Evolutionary conservation across 1,139 yeast species (phyloP).

Genomic region (Pichia sp.): DNA sequence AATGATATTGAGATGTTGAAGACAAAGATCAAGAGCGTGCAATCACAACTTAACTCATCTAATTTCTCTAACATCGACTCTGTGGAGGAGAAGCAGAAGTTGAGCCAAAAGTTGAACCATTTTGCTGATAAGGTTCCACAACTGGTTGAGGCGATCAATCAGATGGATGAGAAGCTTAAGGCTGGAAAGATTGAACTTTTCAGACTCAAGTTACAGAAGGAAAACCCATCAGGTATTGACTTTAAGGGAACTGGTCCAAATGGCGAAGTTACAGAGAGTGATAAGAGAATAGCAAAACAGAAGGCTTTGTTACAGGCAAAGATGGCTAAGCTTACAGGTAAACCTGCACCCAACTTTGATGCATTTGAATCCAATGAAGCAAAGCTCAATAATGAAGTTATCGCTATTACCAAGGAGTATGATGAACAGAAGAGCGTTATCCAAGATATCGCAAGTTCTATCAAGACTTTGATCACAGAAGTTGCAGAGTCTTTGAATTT

Average conservation of each 20-base stretch:
- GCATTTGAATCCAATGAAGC: conserved; percentile 48
- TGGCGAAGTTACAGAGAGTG: conserved; percentile 77
- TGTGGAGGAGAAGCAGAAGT: conserved; percentile 33
- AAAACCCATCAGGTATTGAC: conserved; percentile 60
- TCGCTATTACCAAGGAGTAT: conserved; percentile 48
- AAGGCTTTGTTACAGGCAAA: conserved; percentile 71
- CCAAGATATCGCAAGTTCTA: conserved; percentile 66
- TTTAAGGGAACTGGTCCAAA: conserved; percentile 78
- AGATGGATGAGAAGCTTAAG: conserved; percentile 64
- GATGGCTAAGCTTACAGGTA: conserved; percentile 90
- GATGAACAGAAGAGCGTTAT: conserved; percentile 51
- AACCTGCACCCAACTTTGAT: conserved; percentile 43
- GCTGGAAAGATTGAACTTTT: conserved; percentile 57
- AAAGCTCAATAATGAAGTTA: conserved; percentile 48
- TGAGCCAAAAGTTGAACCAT: conserved; percentile 43
- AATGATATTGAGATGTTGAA: conserved; percentile 61
- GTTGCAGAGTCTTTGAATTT: conserved; percentile 41
- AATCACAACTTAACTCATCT: conserved; percentile 29
- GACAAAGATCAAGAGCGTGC: conserved; percentile 49
- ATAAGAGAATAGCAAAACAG: conserved; percentile 69
- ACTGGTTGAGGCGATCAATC: conserved; percentile 53
- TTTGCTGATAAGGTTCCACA: conserved; percentile 66
- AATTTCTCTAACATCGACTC: conserved; percentile 21
- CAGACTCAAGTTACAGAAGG: conserved; percentile 45
- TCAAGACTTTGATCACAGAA: conserved; percentile 63